Conservation (phyloP, 495 filamentous ascomycete species). For the Penicillium angulare region DNA sequence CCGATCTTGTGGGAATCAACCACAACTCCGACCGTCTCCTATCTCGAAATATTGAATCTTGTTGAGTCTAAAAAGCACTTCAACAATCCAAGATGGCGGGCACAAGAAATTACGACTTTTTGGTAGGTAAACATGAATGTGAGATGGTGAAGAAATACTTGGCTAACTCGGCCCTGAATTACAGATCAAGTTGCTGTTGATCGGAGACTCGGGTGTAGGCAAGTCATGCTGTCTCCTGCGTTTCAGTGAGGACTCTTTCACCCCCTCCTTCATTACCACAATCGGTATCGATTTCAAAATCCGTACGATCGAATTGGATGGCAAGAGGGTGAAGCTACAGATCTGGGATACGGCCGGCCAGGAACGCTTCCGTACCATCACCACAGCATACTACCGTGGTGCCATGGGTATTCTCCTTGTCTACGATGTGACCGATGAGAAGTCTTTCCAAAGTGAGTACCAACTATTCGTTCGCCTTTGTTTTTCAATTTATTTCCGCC, state of each 20-base stretch:
- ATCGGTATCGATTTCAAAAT: constrained; percentile 99
- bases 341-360: constrained; percentile 99
- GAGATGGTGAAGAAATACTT: no score
- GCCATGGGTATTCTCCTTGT: constrained; percentile 98
- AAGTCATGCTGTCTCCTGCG: constrained; percentile 98
- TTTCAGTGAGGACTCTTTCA: constrained; percentile 99
- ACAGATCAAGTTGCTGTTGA: constrained; percentile 97
- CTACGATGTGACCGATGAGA: constrained; percentile 97
- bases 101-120: constrained; percentile 96
- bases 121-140: no score
- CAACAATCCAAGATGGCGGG: constrained; percentile 69
- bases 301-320: constrained; percentile 95
- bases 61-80: neutral
- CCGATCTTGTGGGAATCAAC: neutral
- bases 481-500: no score
- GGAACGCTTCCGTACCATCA: constrained; percentile 97
- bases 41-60: constrained; percentile 6
- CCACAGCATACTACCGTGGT: constrained; percentile 96
- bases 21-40: constrained; percentile 14
- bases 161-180: neutral
- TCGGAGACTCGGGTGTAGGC: constrained; percentile 96
- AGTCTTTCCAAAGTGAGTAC: constrained; percentile 92
- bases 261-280: constrained; percentile 96
- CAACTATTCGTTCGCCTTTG: no score
- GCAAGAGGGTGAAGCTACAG: constrained; percentile 97